Conservation (phyloP, 108 stramenopile genomes). For the Cyclotella kingstonii region DNA sequence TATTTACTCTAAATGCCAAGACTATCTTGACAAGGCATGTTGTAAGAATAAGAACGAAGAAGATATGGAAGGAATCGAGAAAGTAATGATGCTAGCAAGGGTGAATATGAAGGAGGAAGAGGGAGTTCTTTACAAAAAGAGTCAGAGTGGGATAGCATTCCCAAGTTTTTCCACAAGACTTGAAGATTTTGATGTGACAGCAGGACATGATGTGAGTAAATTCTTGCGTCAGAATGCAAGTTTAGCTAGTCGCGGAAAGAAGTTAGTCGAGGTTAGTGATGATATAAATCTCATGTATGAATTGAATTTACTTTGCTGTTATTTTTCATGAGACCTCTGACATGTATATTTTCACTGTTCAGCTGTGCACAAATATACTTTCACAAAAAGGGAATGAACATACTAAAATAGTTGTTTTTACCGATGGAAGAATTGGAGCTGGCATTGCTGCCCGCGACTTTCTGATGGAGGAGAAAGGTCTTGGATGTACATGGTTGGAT, state of each 20-base stretch:
- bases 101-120: constrained; percentile 50
- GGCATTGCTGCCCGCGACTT: constrained; percentile 36
- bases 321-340: background rate
- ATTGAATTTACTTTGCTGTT: no score
- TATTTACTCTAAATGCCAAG: constrained; percentile 46
- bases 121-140: constrained; percentile 43
- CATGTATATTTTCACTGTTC: background rate
- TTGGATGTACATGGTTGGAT: constrained; percentile 56
- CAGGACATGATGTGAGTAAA: constrained; percentile 56
- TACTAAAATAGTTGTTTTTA: constrained; percentile 80
- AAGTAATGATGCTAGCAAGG: constrained; percentile 16
- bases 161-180: constrained; percentile 49
- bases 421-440: constrained; percentile 57
- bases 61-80: constrained; percentile 52
- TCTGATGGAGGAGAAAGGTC: constrained; percentile 26
- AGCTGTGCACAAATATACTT: constrained; percentile 52
- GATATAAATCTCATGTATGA: no score
- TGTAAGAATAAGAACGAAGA: constrained; percentile 55
- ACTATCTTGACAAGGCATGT: constrained; percentile 51
- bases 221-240: constrained; percentile 55
- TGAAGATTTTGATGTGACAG: constrained; percentile 56
- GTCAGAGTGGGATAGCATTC: constrained; percentile 43
- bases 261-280: constrained; percentile 28
- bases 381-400: constrained; percentile 33
- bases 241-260: constrained; percentile 36